A percentile compares a stretch with the other conserved stretches of the same genome.
These are phyloP conservation scores for Fragaria ananassa DNA, from an alignment of 306 rosid species.

Conservation along the genomic window DNA sequence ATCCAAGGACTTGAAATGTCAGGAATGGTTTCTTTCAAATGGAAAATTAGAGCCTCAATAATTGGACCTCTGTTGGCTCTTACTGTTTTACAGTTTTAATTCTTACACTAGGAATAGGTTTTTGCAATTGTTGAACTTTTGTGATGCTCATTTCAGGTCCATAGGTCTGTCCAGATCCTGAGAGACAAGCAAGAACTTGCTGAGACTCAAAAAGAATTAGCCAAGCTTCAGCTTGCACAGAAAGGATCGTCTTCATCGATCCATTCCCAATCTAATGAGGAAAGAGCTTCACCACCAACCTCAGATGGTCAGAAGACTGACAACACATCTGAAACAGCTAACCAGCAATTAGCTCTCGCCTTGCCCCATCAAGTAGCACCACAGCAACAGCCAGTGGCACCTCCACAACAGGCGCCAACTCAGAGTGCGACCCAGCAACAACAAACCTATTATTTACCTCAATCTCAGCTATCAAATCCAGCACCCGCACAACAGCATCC, in stretches of 20 bases:
- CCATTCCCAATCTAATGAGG: constrained; percentile 78
- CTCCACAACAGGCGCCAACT: constrained; percentile 52
- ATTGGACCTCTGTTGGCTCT: neutral
- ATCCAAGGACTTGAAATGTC: neutral
- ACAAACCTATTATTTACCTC: constrained; percentile 64
- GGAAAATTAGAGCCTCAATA: neutral
- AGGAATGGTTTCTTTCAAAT: neutral
- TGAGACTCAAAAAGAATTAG: constrained; percentile 89
- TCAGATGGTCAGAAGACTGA: constrained; percentile 61
- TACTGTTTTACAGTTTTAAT: neutral
- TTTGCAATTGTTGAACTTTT: neutral
- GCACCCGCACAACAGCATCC: constrained; percentile 48
- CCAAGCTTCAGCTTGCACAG: constrained; percentile 87
- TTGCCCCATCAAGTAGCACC: constrained; percentile 72
- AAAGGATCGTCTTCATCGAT: constrained; percentile 73
- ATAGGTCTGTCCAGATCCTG: constrained; percentile 90
- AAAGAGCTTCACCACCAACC: constrained; percentile 52
- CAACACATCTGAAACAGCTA: constrained; percentile 53
- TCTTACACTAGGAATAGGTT: neutral
- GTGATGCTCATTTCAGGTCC: constrained; percentile 57
- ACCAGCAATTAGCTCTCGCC: constrained; percentile 91
- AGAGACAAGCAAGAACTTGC: constrained; percentile 97
- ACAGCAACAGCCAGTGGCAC: constrained; percentile 49
- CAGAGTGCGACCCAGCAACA: constrained; percentile 61
- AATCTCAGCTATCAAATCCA: constrained; percentile 57